Base-by-base conservation (phyloP, 2,329 filamentous ascomycete species). In the Arthrinium phaeospermum region DNA sequence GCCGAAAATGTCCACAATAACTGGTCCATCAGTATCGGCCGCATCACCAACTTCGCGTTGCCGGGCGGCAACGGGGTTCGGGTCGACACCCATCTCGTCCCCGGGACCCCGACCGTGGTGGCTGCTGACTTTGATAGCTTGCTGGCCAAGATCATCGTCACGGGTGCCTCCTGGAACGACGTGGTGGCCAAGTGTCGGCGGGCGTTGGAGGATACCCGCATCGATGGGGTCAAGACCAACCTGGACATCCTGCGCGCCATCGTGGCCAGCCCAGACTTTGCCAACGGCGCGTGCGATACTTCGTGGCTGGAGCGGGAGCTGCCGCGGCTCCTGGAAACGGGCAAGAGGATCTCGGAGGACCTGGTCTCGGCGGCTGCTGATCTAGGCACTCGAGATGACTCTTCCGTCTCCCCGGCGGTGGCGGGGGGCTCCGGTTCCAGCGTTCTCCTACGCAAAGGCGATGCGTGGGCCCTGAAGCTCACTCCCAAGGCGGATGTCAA, bases 151-250 rank as follows among this genome's bases (percentile, higher is more conserved):
- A 82, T 91, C 72, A 88, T 91, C 47, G 80, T 91, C 68, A 90
- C 87, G 0, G 87, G 86, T 0, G 78, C 83, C 0, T 85, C 81
- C 10, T 91, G 89, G 88, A 76, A 82, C n/a, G 84, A 83, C 16
- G 83, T 82, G 0, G 83, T 91, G 1, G 77, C 78, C 2, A 92
- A 91, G 78, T 87, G 89, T 0, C 82, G 82, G 69, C 81, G 88
- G 46, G 89, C 89, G 0, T 80, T 92, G 0, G 81, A 85, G 22
- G 90, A 91, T 73, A 88, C 88, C 0, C 80, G 78, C 2, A 84
- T 92, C n/a, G 78, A 76, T 0, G 90, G 90, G 1, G 82, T 92
- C 5, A 88, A 87, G 75, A 91, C 90, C 0, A 91, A 90, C 72
- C 75, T 91, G 22, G 81, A 84, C 68, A 79, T 91, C 1, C 82